phyloP scores from a whole-genome alignment of 148 eudicot species.

The Fagopyrum esculentum region DNA sequence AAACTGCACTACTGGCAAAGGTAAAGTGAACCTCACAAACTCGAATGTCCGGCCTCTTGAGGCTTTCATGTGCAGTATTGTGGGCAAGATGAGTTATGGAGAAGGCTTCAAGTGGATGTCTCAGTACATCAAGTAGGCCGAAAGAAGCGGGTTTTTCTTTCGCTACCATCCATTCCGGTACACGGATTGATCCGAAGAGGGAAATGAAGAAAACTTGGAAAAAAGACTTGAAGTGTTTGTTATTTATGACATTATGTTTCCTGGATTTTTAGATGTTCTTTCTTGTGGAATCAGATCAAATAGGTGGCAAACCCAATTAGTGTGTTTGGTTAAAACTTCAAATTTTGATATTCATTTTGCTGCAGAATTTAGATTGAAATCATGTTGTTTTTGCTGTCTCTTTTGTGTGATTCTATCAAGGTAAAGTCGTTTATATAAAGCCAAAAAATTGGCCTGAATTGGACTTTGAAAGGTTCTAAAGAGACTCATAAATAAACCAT shows the following conservation, averaged over 20 bases:
- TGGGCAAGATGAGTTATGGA: constrained; percentile 68
- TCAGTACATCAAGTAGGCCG: constrained; percentile 45
- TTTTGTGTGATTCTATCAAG: background rate
- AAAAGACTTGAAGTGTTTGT: background rate
- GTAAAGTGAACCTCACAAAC: constrained; percentile 50
- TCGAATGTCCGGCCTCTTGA: constrained; percentile 56
- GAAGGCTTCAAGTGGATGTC: constrained; percentile 69
- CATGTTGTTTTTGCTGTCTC: background rate
- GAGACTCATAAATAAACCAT: background rate
- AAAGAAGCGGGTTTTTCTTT: background rate
- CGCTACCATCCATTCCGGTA: background rate
- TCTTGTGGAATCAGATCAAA: background rate
- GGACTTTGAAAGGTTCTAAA: background rate
- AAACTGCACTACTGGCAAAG: constrained; percentile 54
- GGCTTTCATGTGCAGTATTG: constrained; percentile 66
- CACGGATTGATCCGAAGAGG: background rate
- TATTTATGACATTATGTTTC: background rate
- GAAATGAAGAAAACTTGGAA: background rate
- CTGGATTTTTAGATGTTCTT: background rate
- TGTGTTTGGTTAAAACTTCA: background rate
- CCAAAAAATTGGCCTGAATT: background rate
- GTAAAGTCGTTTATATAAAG: background rate
- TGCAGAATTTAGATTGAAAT: background rate
- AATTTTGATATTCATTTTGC: background rate
- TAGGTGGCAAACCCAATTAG: background rate